Base-by-base conservation (phyloP, 495 filamentous ascomycete species). In the Bombardia bombarda region DNA sequence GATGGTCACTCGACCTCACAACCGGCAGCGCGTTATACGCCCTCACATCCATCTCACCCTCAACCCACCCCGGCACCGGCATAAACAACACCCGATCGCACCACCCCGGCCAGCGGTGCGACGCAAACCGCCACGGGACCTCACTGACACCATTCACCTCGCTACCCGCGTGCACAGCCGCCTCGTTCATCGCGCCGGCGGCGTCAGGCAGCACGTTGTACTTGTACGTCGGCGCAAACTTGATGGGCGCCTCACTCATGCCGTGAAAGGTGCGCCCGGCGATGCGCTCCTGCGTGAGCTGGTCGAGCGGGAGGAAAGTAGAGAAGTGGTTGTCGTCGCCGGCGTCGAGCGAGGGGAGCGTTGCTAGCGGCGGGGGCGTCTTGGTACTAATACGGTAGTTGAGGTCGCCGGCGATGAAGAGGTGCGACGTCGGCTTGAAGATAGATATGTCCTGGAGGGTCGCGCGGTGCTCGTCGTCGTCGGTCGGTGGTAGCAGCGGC, bases 141-240 rank as follows among this genome's bases (percentile, higher is more conserved):
- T 62, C 60, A 19, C 60, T 56, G 2, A 43, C 40, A 41, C 51
- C 55, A 19, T 46, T 56, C 0, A 19, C 13, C 8, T 8, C 38
- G 18, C 21, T 25, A 13, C 46, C 51, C 18, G 26, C 30, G 42
- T 40, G 40, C 3, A 50, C 44, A 14, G 45, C 50, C 1, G 19
- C 43, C 30, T 41, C 51, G 32, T 52, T 58, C 19, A 22, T 40
- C 7, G 62, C 38, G 35, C 46, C 47, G 24, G 52, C 39, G 38
- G 39, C 21, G 26, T 47, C 47, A 2, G 59, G 46, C 3, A 68
- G 58, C 4, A 70, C 44, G 38, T 70, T 69, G 19, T 72, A 70
- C 37, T 98, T 98, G 68, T 98, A 98, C 1, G 92, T 96, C 8
- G 92, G 92, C 2, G 86, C 86, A 53, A 97, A 98, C 4, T 62